Evolutionary conservation across 202 grass and related monocot species (phyloP).

Genomic region (Brachypodium distachyon): DNA sequence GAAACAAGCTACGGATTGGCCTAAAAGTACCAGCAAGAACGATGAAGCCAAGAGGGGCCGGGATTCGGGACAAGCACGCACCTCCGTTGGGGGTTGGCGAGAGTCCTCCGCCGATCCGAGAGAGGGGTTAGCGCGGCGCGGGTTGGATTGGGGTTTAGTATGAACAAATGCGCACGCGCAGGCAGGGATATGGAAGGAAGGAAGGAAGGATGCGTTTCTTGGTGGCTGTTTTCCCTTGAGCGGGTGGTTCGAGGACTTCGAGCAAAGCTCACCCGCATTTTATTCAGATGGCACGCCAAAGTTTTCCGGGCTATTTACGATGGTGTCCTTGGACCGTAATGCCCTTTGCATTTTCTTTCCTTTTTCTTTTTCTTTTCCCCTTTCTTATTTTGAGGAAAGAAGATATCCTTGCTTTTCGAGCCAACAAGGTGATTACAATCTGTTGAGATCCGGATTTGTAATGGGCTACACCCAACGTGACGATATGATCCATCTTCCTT

Average conservation of each 20-base stretch:
- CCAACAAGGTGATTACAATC: too few species aligned
- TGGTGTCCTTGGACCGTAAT: constrained; percentile 9
- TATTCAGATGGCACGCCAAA: not conserved
- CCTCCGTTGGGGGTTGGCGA: not conserved
- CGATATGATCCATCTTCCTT: too few species aligned
- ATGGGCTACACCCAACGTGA: too few species aligned
- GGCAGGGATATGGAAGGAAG: not conserved
- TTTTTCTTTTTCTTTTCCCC: too few species aligned
- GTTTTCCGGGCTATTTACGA: not conserved
- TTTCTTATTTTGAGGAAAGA: too few species aligned
- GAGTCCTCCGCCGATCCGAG: not conserved
- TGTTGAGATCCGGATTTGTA: too few species aligned
- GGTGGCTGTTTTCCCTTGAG: not conserved
- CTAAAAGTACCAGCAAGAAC: not conserved
- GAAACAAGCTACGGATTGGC: not conserved
- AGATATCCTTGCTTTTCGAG: too few species aligned
- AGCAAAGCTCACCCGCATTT: not conserved
- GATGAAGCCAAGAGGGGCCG: not conserved
- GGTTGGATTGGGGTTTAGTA: not conserved
- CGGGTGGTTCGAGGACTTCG: not conserved
- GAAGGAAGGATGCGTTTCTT: not conserved
- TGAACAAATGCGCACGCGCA: constrained; percentile 27
- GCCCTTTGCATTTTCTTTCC: not conserved
- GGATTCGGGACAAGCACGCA: not conserved
- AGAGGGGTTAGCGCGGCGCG: not conserved